Conservation (phyloP, 2,329 filamentous ascomycete genomes). For the Ophiostoma quercus region DNA sequence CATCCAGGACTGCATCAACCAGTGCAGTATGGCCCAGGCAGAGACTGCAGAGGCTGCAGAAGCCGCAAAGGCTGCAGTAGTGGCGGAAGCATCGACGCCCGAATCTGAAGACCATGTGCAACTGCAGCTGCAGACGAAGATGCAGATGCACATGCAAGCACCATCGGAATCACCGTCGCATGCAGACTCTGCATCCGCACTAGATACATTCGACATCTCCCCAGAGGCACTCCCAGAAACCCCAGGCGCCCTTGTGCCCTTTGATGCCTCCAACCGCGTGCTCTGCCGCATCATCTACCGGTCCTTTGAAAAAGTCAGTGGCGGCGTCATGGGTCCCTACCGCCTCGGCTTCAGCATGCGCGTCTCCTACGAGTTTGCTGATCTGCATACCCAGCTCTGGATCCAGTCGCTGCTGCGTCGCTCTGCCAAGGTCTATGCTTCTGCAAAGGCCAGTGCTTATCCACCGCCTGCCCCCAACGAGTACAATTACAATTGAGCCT, state of each 20-base stretch:
- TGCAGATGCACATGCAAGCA: background rate
- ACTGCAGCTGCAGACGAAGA: background rate
- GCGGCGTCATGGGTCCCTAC: conserved; percentile 38
- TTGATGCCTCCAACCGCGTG: conserved; percentile 27
- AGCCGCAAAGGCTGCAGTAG: background rate
- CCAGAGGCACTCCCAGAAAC: background rate
- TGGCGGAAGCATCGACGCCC: background rate
- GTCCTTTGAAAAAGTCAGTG: conserved; percentile 37
- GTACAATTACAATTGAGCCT: background rate
- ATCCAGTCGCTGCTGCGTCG: conserved; percentile 33
- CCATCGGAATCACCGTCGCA: background rate
- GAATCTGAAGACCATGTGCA: background rate
- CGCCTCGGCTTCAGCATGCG: conserved; percentile 38
- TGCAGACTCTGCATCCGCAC: background rate
- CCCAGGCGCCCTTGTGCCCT: background rate
- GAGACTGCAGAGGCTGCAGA: conserved; percentile 1
- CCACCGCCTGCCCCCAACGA: background rate
- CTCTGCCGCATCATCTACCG: conserved; percentile 36
- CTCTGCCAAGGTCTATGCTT: conserved; percentile 35
- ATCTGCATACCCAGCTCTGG: conserved; percentile 35
- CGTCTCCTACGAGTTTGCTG: conserved; percentile 39
- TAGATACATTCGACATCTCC: background rate
- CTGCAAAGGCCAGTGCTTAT: conserved; percentile 26
- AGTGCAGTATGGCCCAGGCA: conserved; percentile 30
- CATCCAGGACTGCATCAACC: conserved; percentile 37